Evolutionary conservation across 2,329 filamentous ascomycete species (phyloP), one percentile per base, ranked within the genome.

Genomic region (Cytospora piceae): DNA sequence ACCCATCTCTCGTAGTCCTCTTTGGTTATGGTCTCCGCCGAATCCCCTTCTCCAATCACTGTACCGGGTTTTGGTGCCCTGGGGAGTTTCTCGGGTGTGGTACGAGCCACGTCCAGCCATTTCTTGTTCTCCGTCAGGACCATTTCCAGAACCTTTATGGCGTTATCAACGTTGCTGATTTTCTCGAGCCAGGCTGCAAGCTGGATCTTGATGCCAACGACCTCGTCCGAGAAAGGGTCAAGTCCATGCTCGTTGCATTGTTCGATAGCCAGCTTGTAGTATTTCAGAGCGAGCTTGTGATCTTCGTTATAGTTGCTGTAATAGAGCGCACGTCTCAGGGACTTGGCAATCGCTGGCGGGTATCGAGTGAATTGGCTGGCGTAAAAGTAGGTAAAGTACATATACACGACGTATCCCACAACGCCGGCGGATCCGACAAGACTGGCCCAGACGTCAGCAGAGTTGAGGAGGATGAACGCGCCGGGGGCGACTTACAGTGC

Each of bases 191-290:
- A 88, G 12, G 85, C 84, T 1, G 92, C 88, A 11, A 96, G 83
- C 74, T 94, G 88, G 59, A 98, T 89, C 73, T 93, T 92, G 61
- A 98, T 88, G 11, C 95, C 95, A 71, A 97, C 83, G 39, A 97
- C 89, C 75, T 97, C 94, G 71, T 97, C 91, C 4, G 91, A 94
- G 75, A 94, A 96, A 0, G 92, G 92, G 74, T 98, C 93, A 80
- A 99, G 86, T 0, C 88, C 87, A 59, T 90, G 74, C 72, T 92
- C 88, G 58, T 88, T 81, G 65, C 93, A 93, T 60, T 90, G 83
- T 68, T 88, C 82, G 65, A 98, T 81, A 3, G 94, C 93, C 70
- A 90, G 85, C 72, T 89, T 89, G 76, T 97, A 98, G 76, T 92
- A 92, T 71, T 92, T 90, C 66, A 96, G 82, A 0, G 94, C 94